Conservation (phyloP, 2,329 filamentous ascomycete species). For the Chalaropsis thielavioides region DNA sequence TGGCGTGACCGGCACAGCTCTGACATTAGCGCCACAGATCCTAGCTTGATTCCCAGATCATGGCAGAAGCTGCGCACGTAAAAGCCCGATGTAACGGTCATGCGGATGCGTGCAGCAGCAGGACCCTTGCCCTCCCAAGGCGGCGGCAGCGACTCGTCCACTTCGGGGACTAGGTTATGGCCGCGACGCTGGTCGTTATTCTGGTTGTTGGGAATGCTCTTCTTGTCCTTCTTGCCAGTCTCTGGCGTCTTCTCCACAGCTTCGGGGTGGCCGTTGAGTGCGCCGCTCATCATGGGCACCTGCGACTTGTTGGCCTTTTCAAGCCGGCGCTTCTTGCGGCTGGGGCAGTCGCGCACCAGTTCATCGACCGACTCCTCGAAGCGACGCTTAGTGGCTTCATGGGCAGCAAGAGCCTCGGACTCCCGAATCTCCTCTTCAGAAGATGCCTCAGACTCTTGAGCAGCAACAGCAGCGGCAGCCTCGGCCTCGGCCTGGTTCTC, state of each 20-base stretch:
- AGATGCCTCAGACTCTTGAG: constrained; percentile 31
- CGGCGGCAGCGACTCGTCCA: constrained; percentile 34
- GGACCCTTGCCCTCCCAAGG: constrained; percentile 49
- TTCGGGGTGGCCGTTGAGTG: constrained; percentile 12
- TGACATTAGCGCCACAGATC: constrained; percentile 74
- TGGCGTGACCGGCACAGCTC: constrained; percentile 69
- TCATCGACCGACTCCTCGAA: constrained; percentile 44
- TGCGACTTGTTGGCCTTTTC: constrained; percentile 24
- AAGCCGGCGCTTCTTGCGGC: constrained; percentile 10
- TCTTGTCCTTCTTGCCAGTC: neutral
- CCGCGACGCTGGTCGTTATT: constrained; percentile 27
- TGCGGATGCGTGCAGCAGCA: constrained; percentile 66
- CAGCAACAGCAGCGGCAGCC: constrained; percentile 19
- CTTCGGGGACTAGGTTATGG: constrained; percentile 39
- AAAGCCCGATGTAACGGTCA: constrained; percentile 91
- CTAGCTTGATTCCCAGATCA: constrained; percentile 71
- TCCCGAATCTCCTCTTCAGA: constrained; percentile 42
- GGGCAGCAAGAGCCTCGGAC: constrained; percentile 38
- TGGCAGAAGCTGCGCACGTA: constrained; percentile 91
- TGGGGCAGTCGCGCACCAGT: constrained; percentile 38
- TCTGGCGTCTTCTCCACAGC: neutral
- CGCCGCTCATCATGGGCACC: constrained; percentile 17
- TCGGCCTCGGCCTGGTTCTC: constrained; percentile 29
- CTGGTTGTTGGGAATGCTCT: constrained; percentile 6
- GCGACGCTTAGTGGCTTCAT: constrained; percentile 43